Percentiles rank a stretch among this genome's conserved stretches.
Conservation (phyloP, 2,329 filamentous ascomycete genomes). For the Fusarium sp. region DNA sequence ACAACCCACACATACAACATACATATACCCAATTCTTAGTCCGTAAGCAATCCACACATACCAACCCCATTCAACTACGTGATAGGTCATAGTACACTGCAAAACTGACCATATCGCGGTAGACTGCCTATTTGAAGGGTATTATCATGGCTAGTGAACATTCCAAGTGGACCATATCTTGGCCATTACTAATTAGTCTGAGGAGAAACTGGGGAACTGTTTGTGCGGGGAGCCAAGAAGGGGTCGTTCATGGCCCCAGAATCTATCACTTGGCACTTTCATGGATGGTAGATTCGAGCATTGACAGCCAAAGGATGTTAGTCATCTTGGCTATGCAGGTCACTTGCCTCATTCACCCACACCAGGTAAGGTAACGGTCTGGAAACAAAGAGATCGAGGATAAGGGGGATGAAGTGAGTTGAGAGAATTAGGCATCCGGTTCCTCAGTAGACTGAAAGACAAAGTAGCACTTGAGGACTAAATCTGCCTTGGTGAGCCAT, state of each 20-base stretch:
- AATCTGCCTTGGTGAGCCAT: background rate
- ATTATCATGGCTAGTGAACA: too few species aligned
- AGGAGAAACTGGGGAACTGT: conserved; percentile 1
- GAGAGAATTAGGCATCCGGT: background rate
- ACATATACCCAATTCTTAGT: too few species aligned
- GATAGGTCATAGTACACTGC: too few species aligned
- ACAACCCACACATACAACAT: too few species aligned
- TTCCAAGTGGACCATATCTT: conserved; percentile 57
- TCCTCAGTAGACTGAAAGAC: background rate
- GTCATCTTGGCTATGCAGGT: conserved; percentile 1
- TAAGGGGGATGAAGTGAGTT: too few species aligned
- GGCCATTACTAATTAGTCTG: background rate
- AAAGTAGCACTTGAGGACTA: too few species aligned
- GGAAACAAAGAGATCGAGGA: too few species aligned
- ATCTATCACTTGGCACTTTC: background rate
- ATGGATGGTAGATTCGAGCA: conserved; percentile 3
- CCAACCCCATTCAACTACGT: too few species aligned
- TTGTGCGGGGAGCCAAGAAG: background rate
- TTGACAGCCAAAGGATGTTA: background rate
- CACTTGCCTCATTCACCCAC: background rate
- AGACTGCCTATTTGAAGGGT: too few species aligned
- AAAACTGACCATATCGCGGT: too few species aligned
- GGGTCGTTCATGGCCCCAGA: background rate
- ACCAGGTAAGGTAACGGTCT: too few species aligned
- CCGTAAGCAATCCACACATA: too few species aligned